These are phyloP conservation scores for Apostasia shenzhenica DNA, from an alignment of 106 monocot species.

Conservation along the genomic window DNA sequence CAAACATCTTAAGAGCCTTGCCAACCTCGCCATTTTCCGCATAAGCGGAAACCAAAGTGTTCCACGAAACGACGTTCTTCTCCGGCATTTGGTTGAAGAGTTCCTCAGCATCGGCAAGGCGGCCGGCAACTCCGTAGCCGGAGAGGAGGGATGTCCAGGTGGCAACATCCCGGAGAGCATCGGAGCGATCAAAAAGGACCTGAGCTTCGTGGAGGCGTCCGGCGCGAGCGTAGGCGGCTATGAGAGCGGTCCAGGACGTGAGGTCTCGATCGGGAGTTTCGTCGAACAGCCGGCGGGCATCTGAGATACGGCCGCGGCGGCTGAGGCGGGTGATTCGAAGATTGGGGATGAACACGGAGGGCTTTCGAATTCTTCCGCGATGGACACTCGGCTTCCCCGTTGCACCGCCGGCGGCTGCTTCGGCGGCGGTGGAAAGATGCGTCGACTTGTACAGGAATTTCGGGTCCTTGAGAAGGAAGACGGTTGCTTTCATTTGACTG, in stretches of 20 bases:
- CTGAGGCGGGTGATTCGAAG: conserved; percentile 34
- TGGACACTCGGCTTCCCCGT: conserved; percentile 1
- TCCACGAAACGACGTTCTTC: conserved; percentile 52
- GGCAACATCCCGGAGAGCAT: conserved; percentile 42
- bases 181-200: conserved; percentile 40
- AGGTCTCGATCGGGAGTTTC: conserved; percentile 34
- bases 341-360: conserved; percentile 18
- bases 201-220: conserved; percentile 52
- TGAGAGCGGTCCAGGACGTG: conserved; percentile 54
- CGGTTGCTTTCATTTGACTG: too few species aligned
- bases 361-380: conserved; percentile 6
- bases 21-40: conserved; percentile 11
- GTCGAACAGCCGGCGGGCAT: conserved; percentile 60
- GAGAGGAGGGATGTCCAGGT: conserved; percentile 74
- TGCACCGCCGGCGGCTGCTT: too few species aligned
- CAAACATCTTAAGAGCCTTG: conserved; percentile 25
- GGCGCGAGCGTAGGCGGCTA: conserved; percentile 40
- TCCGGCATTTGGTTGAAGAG: conserved; percentile 49
- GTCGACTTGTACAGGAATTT: too few species aligned
- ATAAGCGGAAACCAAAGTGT: conserved; percentile 48
- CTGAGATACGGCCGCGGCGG: conserved; percentile 22
- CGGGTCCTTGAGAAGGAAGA: too few species aligned
- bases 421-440: too few species aligned
- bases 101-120: conserved; percentile 29
- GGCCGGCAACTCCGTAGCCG: conserved; percentile 24